Evolutionary conservation across 208 protist genomes (phyloP), one percentile per base, ranked within the genome.

Genomic region (Trypanosoma cruzi): DNA sequence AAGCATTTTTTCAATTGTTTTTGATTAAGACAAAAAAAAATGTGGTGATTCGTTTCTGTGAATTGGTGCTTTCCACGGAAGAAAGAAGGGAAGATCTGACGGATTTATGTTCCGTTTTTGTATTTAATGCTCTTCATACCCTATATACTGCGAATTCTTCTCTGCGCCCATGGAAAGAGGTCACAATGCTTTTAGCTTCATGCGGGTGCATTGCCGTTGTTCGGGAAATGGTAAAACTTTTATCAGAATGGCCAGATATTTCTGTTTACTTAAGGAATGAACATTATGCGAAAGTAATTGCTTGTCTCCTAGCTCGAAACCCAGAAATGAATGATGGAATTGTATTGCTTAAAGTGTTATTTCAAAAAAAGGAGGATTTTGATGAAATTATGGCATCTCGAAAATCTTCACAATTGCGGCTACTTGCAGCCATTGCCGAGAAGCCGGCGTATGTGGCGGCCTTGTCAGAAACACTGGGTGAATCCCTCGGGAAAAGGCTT

Each of bases 211-310:
- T 29, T 49, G 1, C 42, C 11, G 61, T 84, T 24, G 68, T 80
- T 31, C 70, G 71, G 28, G 79, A 86, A 32, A 58, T 93, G 36
- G 68, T 63, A 20, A 68, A 79, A 48, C 54, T 55, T 28, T 34
- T 91, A 11, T 55, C 73, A 13, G 65, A 73, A 37, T 90, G 85
- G 88, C 54, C 80, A 0, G 84, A 81, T 54, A 77, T 91, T 42
- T 75, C 55, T 22, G 73, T 79, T 52, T 53, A 83, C 28, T 68
- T 76, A 52, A 49, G 81, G 49, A 74, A 68, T 29, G 85, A 87
- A 7, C 55, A 71, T 0, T 90, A 81, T 62, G 77, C 76, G 50
- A 83, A 82, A 29, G 65, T 84, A 26, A 55, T 91, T 13, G 77
- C 85, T 22, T 46, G 68, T 58, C 22, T 89, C 28, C 64, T 94